Evolutionary conservation across 495 filamentous ascomycete species (phyloP), one percentile per base, ranked within the genome.

Genomic region (Jackrogersella minutella): DNA sequence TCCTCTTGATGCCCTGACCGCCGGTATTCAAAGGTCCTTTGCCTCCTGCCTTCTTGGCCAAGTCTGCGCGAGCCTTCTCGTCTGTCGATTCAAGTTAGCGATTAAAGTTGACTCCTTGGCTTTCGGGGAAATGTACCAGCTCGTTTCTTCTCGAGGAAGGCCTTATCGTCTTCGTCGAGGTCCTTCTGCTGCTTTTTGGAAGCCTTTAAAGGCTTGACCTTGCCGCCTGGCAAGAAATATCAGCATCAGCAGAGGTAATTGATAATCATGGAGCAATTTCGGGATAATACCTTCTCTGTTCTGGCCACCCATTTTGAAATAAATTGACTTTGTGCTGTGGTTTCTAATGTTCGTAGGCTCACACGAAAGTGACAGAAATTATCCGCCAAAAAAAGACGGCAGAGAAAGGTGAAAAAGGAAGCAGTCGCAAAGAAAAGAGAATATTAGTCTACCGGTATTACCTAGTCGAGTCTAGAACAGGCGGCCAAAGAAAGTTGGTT

Each of bases 1-100:
- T 91, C 82, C 92, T 93, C 87, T 93, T 95, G 81, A 95, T 95
- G 49, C 91, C 91, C 80, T 93, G 91, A 50, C 82, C 74, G 31
- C 91, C 91, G 47, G 87, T 88, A 78, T 91, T 92, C 81, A 83
- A 60, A 58, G 84, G 84, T 5, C 80, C 86, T 76, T 82, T 87
- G 62, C 84, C 84, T 52, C 77, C 78, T 10, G 82, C 80, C 77
- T 90, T 88, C 44, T 88, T 85, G 24, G 85, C 83, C 78, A 93
- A 70, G 2, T 91, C 90, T 76, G 90, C 88, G 79, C 86, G 88
- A 7, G 89, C 90, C 82, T 91, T 91, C 73, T 88, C 88, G 60
- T 91, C 91, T 93, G 60, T 69, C 2, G 24, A 62, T 61, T 0
- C 6, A 34, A 33, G 43, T 69, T 58, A 69, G 36, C 16, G 17